Conservation (phyloP, 2,329 filamentous ascomycete genomes). For the Microascus cirrosus region DNA sequence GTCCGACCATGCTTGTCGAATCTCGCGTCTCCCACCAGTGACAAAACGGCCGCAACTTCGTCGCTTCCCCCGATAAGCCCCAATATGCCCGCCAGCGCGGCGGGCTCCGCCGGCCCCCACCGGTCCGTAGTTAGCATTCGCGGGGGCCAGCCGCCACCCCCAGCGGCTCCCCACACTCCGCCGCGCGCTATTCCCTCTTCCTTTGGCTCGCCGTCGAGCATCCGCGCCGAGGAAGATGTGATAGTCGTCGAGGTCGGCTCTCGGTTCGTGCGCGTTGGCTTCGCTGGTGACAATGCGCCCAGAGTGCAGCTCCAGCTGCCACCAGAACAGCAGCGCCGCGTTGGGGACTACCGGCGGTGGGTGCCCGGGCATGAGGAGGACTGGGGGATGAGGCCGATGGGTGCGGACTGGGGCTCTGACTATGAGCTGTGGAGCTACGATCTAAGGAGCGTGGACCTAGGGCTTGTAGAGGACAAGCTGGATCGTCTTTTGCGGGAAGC, state of each 20-base stretch:
- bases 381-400: conserved; percentile 32
- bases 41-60: background rate
- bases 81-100: conserved; percentile 29
- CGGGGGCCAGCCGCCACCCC: conserved; percentile 22
- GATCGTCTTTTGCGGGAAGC: conserved; percentile 73
- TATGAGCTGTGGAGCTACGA: conserved; percentile 74
- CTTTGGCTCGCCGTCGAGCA: conserved; percentile 47
- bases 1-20: background rate
- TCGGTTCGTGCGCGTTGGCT: conserved; percentile 68
- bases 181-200: conserved; percentile 39
- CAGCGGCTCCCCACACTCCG: conserved; percentile 42
- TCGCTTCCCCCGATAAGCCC: background rate
- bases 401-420: conserved; percentile 48
- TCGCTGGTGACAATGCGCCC: conserved; percentile 72
- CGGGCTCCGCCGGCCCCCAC: conserved; percentile 1
- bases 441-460: conserved; percentile 60
- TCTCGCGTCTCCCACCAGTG: background rate
- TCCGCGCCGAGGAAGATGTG: conserved; percentile 71
- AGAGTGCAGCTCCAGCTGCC: conserved; percentile 62
- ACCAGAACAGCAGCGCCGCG: conserved; percentile 64
- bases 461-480: conserved; percentile 74
- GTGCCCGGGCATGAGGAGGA: conserved; percentile 36
- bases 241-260: conserved; percentile 76
- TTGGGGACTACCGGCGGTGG: conserved; percentile 74
- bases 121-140: conserved; percentile 42